Conservation (phyloP, 176 grass and related monocot genomes). For the Tillandsia leiboldiana region DNA sequence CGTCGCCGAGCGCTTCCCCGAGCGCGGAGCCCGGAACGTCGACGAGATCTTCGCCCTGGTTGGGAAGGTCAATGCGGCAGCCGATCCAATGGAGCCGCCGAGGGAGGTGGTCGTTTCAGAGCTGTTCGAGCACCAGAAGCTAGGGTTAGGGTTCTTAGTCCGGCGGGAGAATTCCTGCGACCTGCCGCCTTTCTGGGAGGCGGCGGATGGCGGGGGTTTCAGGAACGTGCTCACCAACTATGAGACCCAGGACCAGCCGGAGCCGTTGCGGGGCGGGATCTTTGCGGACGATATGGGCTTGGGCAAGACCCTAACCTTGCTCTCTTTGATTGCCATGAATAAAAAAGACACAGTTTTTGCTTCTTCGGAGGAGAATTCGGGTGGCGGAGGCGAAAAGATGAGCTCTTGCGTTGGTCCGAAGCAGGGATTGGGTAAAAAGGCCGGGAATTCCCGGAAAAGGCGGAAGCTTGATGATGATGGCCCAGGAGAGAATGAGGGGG, state of each 20-base stretch:
- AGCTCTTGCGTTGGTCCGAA: not conserved
- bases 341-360: constrained; percentile 21
- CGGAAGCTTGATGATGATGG: constrained; percentile 30
- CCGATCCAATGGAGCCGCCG: constrained; percentile 45
- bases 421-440: constrained; percentile 16
- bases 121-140: constrained; percentile 75
- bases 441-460: constrained; percentile 22
- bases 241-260: constrained; percentile 30
- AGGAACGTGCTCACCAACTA: constrained; percentile 55
- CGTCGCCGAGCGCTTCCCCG: constrained; percentile 30
- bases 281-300: constrained; percentile 97
- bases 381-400: not conserved
- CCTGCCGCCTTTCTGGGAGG: constrained; percentile 78
- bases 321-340: constrained; percentile 53
- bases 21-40: constrained; percentile 24
- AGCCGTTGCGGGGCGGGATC: constrained; percentile 60
- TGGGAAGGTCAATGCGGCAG: constrained; percentile 22
- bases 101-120: constrained; percentile 47
- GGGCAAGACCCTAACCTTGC: constrained; percentile 79
- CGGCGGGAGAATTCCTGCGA: constrained; percentile 61
- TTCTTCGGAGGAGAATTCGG: not conserved
- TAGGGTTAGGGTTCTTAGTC: constrained; percentile 67
- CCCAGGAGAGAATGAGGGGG: constrained; percentile 1
- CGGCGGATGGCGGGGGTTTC: constrained; percentile 26
- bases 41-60: constrained; percentile 58